These are phyloP conservation scores for Cordyceps pruinosa DNA, from an alignment of 2,329 filamentous ascomycete species.

Conservation along the genomic window DNA sequence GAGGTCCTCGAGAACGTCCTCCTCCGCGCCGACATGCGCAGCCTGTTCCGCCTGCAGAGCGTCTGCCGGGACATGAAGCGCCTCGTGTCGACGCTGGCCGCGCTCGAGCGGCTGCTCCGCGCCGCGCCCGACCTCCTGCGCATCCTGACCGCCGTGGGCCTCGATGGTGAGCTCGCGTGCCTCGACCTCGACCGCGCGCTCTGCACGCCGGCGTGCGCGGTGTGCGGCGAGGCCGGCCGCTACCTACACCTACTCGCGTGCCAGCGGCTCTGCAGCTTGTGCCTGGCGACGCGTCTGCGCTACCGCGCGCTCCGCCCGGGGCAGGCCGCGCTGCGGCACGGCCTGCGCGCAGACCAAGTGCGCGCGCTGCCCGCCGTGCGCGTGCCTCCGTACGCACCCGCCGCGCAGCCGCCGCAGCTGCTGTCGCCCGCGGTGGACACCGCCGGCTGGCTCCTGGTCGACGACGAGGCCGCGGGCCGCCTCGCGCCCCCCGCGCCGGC, in stretches of 20 bases:
- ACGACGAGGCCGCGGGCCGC: no score
- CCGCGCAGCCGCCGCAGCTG: neutral
- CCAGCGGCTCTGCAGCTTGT: neutral
- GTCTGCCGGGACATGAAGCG: neutral
- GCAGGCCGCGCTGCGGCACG: neutral
- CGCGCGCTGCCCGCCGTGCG: neutral
- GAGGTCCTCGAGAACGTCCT: neutral
- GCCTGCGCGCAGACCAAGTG: neutral
- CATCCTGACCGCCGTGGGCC: neutral
- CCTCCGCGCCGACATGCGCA: neutral
- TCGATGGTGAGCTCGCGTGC: neutral
- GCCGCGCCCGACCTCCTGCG: neutral
- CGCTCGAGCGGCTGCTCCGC: neutral
- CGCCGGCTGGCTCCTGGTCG: no score
- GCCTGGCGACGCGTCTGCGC: neutral
- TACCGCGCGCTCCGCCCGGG: neutral
- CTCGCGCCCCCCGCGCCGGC: no score
- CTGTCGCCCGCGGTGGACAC: no score
- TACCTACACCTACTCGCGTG: constrained; percentile 5
- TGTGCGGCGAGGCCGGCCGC: neutral
- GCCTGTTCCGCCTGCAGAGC: neutral
- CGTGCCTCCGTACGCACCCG: neutral
- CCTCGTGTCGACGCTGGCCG: neutral
- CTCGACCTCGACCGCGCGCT: neutral
- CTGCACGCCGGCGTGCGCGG: neutral